phyloP scores from a whole-genome alignment of 2,329 filamentous ascomycete species.

The Onygenales sp. region DNA sequence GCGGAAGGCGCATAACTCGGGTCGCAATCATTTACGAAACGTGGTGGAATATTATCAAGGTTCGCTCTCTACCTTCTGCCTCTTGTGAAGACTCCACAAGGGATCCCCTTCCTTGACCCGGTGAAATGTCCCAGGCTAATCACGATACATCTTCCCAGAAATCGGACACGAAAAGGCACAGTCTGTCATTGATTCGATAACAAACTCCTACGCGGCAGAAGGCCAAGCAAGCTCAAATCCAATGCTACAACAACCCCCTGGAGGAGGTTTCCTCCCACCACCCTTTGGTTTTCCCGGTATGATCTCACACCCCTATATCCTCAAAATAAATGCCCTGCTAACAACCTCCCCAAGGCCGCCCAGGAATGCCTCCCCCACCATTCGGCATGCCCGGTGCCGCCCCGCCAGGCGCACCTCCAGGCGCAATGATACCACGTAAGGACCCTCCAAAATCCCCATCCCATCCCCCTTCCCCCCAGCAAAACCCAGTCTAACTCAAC shows the following conservation, averaged over 20 bases:
- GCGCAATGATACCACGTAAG: conserved; percentile 46
- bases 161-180: conserved; percentile 98
- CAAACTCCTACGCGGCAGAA: conserved; percentile 87
- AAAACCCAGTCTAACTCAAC: conserved; percentile 7
- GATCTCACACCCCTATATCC: conserved; percentile 5
- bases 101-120: background rate
- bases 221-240: conserved; percentile 80
- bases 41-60: conserved; percentile 98
- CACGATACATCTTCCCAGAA: conserved; percentile 43
- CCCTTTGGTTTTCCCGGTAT: conserved; percentile 56
- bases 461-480: background rate
- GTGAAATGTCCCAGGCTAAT: background rate
- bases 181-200: conserved; percentile 96
- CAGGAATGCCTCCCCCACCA: conserved; percentile 44
- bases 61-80: conserved; percentile 32
- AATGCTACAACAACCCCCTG: conserved; percentile 60
- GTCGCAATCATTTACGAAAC: conserved; percentile 92
- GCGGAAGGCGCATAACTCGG: conserved; percentile 95
- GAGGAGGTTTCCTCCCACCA: conserved; percentile 39
- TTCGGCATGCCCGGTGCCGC: conserved; percentile 43
- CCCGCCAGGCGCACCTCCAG: conserved; percentile 26
- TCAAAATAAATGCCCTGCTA: background rate
- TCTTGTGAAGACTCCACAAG: background rate
- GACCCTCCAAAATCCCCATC: conserved; percentile 10
- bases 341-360: conserved; percentile 19